Evolutionary conservation across 345 rosid genomes (phyloP).

Genomic region (Hypericum perforatum): DNA sequence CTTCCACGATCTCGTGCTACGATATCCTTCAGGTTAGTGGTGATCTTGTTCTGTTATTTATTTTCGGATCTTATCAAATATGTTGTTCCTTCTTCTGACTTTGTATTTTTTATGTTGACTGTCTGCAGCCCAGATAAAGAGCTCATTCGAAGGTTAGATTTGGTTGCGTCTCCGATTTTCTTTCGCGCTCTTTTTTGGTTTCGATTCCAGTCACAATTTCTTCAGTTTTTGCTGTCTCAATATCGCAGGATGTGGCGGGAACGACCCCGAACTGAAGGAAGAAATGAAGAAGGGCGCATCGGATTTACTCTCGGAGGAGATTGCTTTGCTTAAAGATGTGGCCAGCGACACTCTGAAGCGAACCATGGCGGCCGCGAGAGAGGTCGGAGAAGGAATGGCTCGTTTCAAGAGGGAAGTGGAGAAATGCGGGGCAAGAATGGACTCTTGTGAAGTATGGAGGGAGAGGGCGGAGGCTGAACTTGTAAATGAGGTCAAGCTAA

Average conservation of each 20-base stretch:
- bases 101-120: not conserved
- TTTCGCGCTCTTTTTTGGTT: not conserved
- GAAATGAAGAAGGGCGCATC: slow-evolving; percentile 29
- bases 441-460: slow-evolving; percentile 33
- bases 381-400: slow-evolving; percentile 13
- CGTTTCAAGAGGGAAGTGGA: slow-evolving; percentile 36
- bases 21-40: slow-evolving; percentile 22
- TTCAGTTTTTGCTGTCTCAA: not conserved
- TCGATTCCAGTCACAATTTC: not conserved
- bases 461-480: slow-evolving; percentile 30
- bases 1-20: slow-evolving; percentile 13
- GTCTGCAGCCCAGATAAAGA: slow-evolving; percentile 20
- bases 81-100: not conserved
- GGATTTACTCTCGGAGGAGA: slow-evolving; percentile 30
- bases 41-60: not conserved
- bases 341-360: slow-evolving; percentile 25
- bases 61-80: not conserved
- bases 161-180: not conserved
- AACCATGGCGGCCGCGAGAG: slow-evolving; percentile 6
- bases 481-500: slow-evolving; percentile 21
- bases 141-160: slow-evolving; percentile 25
- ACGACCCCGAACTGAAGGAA: slow-evolving; percentile 21
- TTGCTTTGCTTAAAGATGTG: slow-evolving; percentile 25
- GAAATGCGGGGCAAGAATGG: slow-evolving; percentile 29
- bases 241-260: slow-evolving; percentile 26